Percentiles rank a stretch among this genome's conserved stretches.
phyloP scores from a whole-genome alignment of 1,284 basidiomycete species.

The Trametes pubescens region DNA sequence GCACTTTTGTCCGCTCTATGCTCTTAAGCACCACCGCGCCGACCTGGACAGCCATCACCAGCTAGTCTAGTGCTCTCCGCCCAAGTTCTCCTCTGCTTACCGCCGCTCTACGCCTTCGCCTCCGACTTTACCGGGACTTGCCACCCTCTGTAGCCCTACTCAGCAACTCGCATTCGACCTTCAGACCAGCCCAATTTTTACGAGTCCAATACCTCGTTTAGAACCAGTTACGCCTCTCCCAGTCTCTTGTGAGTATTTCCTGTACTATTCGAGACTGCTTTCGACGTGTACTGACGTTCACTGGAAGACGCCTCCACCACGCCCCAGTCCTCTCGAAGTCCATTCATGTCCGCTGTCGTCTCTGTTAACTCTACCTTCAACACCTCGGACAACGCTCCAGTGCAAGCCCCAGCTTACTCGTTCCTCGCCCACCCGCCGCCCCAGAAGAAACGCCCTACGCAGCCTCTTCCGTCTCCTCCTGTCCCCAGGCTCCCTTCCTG shows the following conservation, averaged over 20 bases:
- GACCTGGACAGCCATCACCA: slow-evolving; percentile 32
- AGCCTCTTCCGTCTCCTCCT: slow-evolving; percentile 41
- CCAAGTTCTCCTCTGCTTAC: slow-evolving; percentile 10
- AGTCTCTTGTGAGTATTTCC: slow-evolving; percentile 21
- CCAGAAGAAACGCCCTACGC: slow-evolving; percentile 45
- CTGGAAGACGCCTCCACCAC: slow-evolving; percentile 22
- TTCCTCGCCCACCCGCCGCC: slow-evolving; percentile 44
- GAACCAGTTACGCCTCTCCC: slow-evolving; percentile 13
- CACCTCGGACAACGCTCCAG: slow-evolving; percentile 20
- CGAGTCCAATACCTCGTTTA: slow-evolving; percentile 2
- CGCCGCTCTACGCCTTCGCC: slow-evolving; percentile 11
- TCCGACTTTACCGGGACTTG: slow-evolving; percentile 19
- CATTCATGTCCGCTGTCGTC: slow-evolving; percentile 35
- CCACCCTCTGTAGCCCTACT: slow-evolving; percentile 32
- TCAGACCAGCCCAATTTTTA: slow-evolving; percentile 7
- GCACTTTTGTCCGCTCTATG: slow-evolving; percentile 37
- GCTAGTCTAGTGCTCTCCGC: slow-evolving; percentile 38
- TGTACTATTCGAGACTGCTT: background rate
- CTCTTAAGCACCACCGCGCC: slow-evolving; percentile 31
- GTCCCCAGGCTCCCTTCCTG: slow-evolving; percentile 44
- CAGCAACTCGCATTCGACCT: slow-evolving; percentile 27
- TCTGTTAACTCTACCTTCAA: slow-evolving; percentile 12
- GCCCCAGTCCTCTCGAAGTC: slow-evolving; percentile 8
- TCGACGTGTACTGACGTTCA: background rate
- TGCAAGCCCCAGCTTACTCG: slow-evolving; percentile 38